A percentile compares a stretch with the other conserved stretches of the same genome.
Evolutionary conservation across 441 rosid species (phyloP).

Genomic region (Erodium texanum): DNA sequence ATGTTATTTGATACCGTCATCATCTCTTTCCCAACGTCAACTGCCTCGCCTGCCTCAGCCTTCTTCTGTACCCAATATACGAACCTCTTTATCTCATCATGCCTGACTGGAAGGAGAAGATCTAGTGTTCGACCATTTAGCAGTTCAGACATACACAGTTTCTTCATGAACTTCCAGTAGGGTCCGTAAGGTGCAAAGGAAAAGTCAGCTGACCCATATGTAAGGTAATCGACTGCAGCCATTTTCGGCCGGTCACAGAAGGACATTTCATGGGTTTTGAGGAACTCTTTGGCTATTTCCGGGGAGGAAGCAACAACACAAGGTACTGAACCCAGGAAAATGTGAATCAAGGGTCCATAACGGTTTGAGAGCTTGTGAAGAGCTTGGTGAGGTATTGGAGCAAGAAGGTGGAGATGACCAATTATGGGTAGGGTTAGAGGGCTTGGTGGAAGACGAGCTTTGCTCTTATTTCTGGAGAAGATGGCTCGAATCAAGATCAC

Average conservation of each 20-base stretch:
- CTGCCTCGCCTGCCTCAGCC: slow-evolving; percentile 22
- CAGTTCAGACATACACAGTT: slow-evolving; percentile 35
- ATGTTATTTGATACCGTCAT: slow-evolving; percentile 28
- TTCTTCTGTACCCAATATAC: slow-evolving; percentile 18
- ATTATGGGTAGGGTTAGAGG: slow-evolving; percentile 49
- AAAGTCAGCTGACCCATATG: slow-evolving; percentile 40
- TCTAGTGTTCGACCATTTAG: slow-evolving; percentile 32
- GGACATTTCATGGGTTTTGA: slow-evolving; percentile 38
- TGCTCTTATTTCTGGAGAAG: slow-evolving; percentile 16
- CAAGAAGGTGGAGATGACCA: slow-evolving; percentile 52
- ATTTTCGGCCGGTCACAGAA: slow-evolving; percentile 29
- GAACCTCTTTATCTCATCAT: slow-evolving; percentile 24
- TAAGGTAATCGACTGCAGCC: slow-evolving; percentile 31
- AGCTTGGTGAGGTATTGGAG: slow-evolving; percentile 52
- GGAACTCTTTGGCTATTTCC: slow-evolving; percentile 41
- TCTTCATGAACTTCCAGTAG: slow-evolving; percentile 56
- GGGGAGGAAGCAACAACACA: slow-evolving; percentile 45
- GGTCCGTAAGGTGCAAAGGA: slow-evolving; percentile 40
- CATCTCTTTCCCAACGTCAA: slow-evolving; percentile 35
- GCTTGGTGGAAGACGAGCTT: slow-evolving; percentile 35
- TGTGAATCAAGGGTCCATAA: slow-evolving; percentile 42
- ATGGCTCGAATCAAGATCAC: slow-evolving; percentile 21
- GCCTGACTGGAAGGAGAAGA: slow-evolving; percentile 27
- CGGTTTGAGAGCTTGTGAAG: slow-evolving; percentile 41
- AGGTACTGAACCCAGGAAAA: slow-evolving; percentile 46